Base-by-base conservation (phyloP, 176 grass and related monocot genomes). In the Miscanthus lutarioriparius region DNA sequence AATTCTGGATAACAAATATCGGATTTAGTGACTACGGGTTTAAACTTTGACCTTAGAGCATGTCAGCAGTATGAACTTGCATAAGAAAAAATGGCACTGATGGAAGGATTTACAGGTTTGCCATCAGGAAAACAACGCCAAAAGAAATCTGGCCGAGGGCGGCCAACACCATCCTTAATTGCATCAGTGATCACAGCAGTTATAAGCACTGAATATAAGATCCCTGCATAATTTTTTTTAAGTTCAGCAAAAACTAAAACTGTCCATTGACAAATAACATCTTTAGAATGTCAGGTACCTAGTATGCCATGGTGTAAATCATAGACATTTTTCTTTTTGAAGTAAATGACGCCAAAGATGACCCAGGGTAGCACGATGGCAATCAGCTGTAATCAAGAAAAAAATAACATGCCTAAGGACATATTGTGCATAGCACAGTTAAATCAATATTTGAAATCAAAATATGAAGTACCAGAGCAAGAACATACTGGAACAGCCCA, bases 111-210 rank as follows among this genome's bases (percentile, higher is more conserved):
- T 76, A 94, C 92, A 75, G 84, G 82, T 84, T 77, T 89, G 69
- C 92, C 92, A 67, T 94, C 89, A 51, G 92, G 92, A 68, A 94
- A 94, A 84, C 92, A 94, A 8, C 92, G 92, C 92, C 92, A 94
- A 72, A 91, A 94, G 92, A 94, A 94, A 74, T 94, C 92, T 53
- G 92, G 92, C 4, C 92, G 88, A 83, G 92, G 91, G 36, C 92
- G 82, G 5, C 92, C 92, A 65, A 91, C 92, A 80, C 72, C 92
- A 86, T 91, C 92, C 71, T 94, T 94, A 49, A 94, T 94, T 66
- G 89, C 92, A 91, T 94, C 92, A 10, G 92, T 94, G 68, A 94
- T 89, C 28, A 94, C 86, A 56, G 56, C 89, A 67, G 92, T 91
- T 81, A 94, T 89, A 72, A 94, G 86, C 43, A 94, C 92, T 17